Base-by-base conservation (phyloP, 1,139 yeast genomes). In the Scheffersomyces cryptocercus region DNA sequence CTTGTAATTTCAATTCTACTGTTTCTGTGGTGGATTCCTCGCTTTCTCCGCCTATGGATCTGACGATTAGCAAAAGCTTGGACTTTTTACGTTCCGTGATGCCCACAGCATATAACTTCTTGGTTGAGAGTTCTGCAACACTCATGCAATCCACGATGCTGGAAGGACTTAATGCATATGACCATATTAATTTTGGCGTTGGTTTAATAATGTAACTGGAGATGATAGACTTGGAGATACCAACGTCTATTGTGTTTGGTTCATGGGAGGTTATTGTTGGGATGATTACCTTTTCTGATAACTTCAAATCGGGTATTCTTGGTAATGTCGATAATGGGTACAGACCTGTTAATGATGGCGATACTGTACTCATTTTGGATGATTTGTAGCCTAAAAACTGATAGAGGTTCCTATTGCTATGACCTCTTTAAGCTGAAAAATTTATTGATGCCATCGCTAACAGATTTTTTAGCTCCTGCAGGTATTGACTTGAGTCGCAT, bases 141-240 rank as follows among this genome's bases (percentile, higher is more conserved):
- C 67, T 78, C 64, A 75, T 63, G 46, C 74, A 68, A 45, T 70
- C 70, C 16, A 85, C 76, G 0, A 66, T 50, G 26, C 81, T 72
- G 10, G 78, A 73, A 4, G 93, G 93, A 4, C 89, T 78, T 34
- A 87, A 71, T 4, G 93, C 81, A 56, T 79, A 77, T 0, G 89
- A 82, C 86, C 93, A 86, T 36, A 82, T 68, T 53, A 88, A 68
- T 56, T 82, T 85, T 11, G 96, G 96, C 10, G 95, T 82, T 31
- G 97, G 97, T 54, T 81, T 82, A 41, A 88, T 75, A 29, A 86
- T 70, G 58, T 84, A 86, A 45, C 84, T 80, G 14, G 88, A 81
- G 41, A 90, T 73, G 43, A 86, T 82, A 36, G 95, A 85, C 46
- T 88, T 89, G 24, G 95, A 84, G 31, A 88, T 77, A 37, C 90